These are phyloP conservation scores for Micractinium conductrix DNA, from an alignment of 139 green algal species.

Conservation along the genomic window DNA sequence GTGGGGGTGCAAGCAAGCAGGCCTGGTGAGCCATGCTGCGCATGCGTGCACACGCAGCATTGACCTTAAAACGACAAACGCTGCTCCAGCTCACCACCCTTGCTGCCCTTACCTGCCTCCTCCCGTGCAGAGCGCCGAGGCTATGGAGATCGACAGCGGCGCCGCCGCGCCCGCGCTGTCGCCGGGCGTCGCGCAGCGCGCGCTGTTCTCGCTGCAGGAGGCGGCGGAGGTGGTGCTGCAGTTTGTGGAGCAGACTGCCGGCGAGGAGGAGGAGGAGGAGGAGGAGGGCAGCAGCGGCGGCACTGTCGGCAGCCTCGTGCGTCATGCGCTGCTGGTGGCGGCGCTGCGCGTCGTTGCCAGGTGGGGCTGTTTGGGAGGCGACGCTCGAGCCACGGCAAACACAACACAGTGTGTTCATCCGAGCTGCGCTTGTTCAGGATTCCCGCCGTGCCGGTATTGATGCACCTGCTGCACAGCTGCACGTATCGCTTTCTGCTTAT, in stretches of 20 bases:
- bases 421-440: background rate
- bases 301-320: background rate
- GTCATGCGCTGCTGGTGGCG: conserved; percentile 14
- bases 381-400: too few relatives aligned
- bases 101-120: background rate
- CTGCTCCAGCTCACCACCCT: too few relatives aligned
- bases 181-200: conserved; percentile 6
- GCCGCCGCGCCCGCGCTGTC: background rate
- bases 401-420: too few relatives aligned
- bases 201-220: conserved; percentile 27
- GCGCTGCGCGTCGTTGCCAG: conserved; percentile 1
- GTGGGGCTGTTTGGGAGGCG: background rate
- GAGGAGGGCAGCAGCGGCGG: background rate
- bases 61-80: too few relatives aligned
- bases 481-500: background rate
- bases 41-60: too few relatives aligned
- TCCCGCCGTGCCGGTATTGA: background rate
- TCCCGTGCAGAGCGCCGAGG: background rate
- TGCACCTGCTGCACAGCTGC: background rate
- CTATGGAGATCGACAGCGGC: background rate
- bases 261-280: background rate
- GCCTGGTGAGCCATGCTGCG: too few relatives aligned
- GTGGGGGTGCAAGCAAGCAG: too few relatives aligned
- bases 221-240: conserved; percentile 58
- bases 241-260: conserved; percentile 61